These are phyloP conservation scores for Setaria viridis DNA, from an alignment of 202 grass and related monocot genomes.

Conservation along the genomic window DNA sequence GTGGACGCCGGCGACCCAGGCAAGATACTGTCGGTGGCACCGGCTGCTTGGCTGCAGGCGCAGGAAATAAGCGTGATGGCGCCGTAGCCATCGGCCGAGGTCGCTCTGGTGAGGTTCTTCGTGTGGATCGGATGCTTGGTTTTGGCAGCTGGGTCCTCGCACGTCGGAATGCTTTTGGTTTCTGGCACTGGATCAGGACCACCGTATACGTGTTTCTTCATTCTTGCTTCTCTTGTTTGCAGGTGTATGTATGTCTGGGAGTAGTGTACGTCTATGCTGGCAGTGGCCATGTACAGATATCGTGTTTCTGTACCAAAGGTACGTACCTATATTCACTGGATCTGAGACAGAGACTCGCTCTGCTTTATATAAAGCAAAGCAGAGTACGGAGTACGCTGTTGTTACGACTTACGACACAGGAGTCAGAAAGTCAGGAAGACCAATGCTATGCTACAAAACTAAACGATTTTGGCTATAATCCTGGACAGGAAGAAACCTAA, in stretches of 20 bases:
- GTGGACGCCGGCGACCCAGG: slow-evolving; percentile 9
- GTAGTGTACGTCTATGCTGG: no score
- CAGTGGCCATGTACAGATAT: no score
- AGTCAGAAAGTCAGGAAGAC: no score
- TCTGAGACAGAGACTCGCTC: no score
- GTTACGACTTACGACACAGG: no score
- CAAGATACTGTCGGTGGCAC: not conserved
- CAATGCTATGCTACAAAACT: no score
- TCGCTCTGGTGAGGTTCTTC: not conserved
- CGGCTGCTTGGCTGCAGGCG: not conserved
- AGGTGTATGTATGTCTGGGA: not conserved
- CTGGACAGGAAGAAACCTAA: no score
- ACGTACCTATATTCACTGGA: no score
- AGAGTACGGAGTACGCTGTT: no score
- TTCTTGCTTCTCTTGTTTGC: not conserved
- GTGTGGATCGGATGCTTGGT: not conserved
- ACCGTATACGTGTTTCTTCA: not conserved
- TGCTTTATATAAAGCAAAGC: no score
- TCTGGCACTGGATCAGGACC: not conserved
- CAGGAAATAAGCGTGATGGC: not conserved
- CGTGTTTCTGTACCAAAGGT: no score
- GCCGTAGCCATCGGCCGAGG: not conserved
- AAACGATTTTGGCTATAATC: no score
- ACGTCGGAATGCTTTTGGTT: not conserved
- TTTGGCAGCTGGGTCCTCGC: not conserved